Evolutionary conservation across 2,329 filamentous ascomycete genomes (phyloP).

Genomic region (Fusarium globosum): DNA sequence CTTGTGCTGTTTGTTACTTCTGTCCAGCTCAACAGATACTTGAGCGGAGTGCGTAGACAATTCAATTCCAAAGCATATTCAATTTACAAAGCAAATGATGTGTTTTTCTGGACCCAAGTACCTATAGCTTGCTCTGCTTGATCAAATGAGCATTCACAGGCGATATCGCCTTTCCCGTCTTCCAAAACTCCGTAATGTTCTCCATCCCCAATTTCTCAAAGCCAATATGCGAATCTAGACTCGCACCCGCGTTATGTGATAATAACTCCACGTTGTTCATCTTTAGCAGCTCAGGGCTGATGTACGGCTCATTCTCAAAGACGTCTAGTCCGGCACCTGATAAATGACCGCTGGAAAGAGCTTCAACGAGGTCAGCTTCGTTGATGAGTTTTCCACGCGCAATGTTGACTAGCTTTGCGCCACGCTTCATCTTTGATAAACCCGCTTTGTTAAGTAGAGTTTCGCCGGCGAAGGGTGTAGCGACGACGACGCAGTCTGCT

Average conservation of each 20-base stretch:
- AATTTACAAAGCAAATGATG: too few relatives aligned
- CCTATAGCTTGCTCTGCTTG: constrained; percentile 42
- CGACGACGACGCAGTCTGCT: constrained; percentile 42
- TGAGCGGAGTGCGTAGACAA: too few relatives aligned
- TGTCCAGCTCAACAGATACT: too few relatives aligned
- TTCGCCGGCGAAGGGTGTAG: constrained; percentile 41
- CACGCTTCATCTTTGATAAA: constrained; percentile 76
- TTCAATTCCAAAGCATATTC: too few relatives aligned
- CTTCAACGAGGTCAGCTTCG: constrained; percentile 74
- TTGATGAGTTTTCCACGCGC: constrained; percentile 79
- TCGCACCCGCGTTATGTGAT: constrained; percentile 43
- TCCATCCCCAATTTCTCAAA: constrained; percentile 44
- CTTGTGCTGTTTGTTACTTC: too few relatives aligned
- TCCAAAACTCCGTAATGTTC: constrained; percentile 39
- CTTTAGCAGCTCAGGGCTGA: constrained; percentile 41
- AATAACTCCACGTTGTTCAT: constrained; percentile 45
- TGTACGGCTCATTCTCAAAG: constrained; percentile 73
- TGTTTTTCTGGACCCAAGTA: too few relatives aligned
- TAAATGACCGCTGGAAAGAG: constrained; percentile 70
- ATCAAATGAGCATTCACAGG: constrained; percentile 43
- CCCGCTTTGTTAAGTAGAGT: constrained; percentile 58
- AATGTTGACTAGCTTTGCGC: constrained; percentile 76
- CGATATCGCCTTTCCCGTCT: constrained; percentile 41
- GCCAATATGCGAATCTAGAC: constrained; percentile 41
- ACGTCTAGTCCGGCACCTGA: constrained; percentile 75